Base-by-base conservation (phyloP, 202 grass and related monocot species). In the Zoysia matrella region DNA sequence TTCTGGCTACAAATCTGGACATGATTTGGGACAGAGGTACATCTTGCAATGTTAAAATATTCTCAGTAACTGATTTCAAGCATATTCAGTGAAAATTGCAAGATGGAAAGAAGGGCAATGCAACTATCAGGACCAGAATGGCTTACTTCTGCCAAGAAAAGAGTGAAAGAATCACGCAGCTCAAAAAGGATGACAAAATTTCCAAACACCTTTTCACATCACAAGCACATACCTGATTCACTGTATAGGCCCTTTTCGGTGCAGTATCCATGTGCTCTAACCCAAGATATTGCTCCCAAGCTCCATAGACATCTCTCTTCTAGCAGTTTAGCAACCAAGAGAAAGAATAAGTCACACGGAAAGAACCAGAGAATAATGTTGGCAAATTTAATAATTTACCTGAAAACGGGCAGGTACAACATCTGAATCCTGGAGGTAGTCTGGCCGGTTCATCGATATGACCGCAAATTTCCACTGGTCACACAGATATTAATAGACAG, bases 211-310 rank as follows among this genome's bases (percentile, higher is more conserved):
- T 30, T 30, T 30, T 30, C 22, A 30, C 22, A 30, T 30, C 3
- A 73, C 72, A 3, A 49, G 42, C n/a, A 22, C 73, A 74, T 91
- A 95, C 95, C 82, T 98, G 95, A 88, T 95, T 93, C 43, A 83
- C 87, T 74, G 79, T 80, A 69, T 91, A 83, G 41, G 92, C 71
- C 83, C 92, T 91, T 88, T 95, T 95, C 47, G 90, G 89, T 85
- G 92, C 69, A 78, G 88, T 95, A 75, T 98, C 95, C 39, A 87
- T 82, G 64, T 98, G 95, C 77, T 98, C 92, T 83, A 98, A 79
- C 63, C 95, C 95, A 88, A 98, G 90, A 82, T 98, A 98, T 43
- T 98, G 90, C 60, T 95, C 95, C 95, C 95, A 98, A 12, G 95
- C 92, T 86, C 95, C 95, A 93, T 93, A 95, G 45, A 95, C 87